Evolutionary conservation across 768 basidiomycete species (phyloP).

Genomic region (Russula brevipes): DNA sequence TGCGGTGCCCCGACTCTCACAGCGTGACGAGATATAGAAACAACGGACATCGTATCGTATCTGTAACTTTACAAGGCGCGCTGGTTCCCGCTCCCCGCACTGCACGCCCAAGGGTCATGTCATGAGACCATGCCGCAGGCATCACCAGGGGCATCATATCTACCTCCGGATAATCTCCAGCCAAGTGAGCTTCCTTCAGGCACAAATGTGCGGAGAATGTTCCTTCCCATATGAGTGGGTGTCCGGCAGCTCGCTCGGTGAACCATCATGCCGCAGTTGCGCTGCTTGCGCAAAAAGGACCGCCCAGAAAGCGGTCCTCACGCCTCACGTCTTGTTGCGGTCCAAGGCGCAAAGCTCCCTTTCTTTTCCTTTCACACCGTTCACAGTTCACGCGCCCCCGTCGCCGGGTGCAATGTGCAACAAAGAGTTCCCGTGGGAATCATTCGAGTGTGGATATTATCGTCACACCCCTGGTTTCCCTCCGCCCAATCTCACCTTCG

Average conservation of each 20-base stretch:
- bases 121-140: not conserved
- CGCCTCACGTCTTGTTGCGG: not conserved
- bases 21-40: no score
- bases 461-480: no score
- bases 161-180: slow-evolving; percentile 8
- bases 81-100: no score
- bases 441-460: no score
- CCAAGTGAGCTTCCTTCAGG: not conserved
- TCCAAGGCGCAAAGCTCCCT: no score
- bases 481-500: no score
- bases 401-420: not conserved
- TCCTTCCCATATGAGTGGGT: not conserved
- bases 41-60: no score
- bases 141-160: slow-evolving; percentile 12
- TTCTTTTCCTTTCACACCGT: not conserved
- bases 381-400: not conserved
- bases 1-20: no score
- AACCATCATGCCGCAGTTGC: not conserved
- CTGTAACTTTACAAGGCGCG: no score
- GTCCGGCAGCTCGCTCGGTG: not conserved
- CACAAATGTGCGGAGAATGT: not conserved
- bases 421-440: not conserved
- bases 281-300: not conserved
- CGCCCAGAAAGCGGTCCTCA: not conserved
- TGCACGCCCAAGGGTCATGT: not conserved